Base-by-base conservation (phyloP, 2,329 filamentous ascomycete species). In the Neonectria coccinea region DNA sequence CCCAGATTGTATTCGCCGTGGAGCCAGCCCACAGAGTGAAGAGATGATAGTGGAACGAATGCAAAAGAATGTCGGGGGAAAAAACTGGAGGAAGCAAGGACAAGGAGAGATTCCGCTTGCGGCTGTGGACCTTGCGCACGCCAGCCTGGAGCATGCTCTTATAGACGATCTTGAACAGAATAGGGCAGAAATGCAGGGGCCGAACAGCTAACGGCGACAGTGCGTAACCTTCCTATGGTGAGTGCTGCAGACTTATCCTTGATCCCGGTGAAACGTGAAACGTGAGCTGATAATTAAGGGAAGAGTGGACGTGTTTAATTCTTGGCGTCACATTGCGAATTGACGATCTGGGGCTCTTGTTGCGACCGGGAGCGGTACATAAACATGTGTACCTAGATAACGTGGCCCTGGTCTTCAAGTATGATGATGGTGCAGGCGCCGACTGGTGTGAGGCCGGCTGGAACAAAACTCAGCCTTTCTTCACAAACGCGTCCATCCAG, bases 201-300 rank as follows among this genome's bases (percentile, higher is more conserved):
- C 44, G 36, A 31, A 52, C 39, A 42, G 47, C 56, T n/a, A 31
- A 51, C 45, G 20, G 56, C 29, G 47, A 59, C 48, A 52, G n/a
- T 25, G 45, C 33, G n/a, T 25, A 42, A 36, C 48, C 18, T 12
- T 33, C 2, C 25, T 33, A 5, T 25, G 25, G 25, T 25, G 5
- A n/a, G 48, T 20, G 48, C n/a, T 20, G 48, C 11, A 11, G 29
- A 11, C 16, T 9, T 42, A 59, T 59, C 56, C 56, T 44, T 31
- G 56, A 33, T 42, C 25, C 36, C 16, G 25, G 42, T 44, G 56
- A 59, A 59, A 59, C 56, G 25, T 9, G 7, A 25, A 59, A 59
- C 56, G 25, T 9, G 7, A 25, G 11, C 47, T 18, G 36, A 47
- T 25, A 59, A 39, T 39, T 39, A 39, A 57, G 55, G 45, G 22